Evolutionary conservation across 164 flowering plant genomes (phyloP).

Genomic region (Magnolia officinalis): DNA sequence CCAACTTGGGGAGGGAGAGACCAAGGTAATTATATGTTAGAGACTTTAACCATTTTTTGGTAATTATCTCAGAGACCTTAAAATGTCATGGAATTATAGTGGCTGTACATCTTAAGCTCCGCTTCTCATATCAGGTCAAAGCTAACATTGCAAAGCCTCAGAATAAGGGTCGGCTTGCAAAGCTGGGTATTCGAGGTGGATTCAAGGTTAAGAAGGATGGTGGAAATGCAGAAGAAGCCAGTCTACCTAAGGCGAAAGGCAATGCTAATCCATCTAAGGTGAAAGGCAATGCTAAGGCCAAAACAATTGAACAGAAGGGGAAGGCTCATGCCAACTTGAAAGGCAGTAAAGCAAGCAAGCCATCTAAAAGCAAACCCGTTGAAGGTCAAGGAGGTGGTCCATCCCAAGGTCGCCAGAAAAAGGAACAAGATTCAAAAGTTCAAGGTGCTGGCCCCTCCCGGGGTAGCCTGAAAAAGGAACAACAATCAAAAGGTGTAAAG

Average conservation of each 20-base stretch:
- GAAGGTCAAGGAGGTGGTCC: constrained; percentile 17
- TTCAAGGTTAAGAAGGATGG: constrained; percentile 27
- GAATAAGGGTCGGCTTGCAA: constrained; percentile 32
- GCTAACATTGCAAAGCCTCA: constrained; percentile 41
- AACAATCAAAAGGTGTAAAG: constrained; percentile 16
- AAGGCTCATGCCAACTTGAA: constrained; percentile 18
- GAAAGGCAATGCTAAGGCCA: constrained; percentile 15
- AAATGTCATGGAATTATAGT: background rate
- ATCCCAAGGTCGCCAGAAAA: constrained; percentile 18
- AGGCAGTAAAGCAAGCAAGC: constrained; percentile 16
- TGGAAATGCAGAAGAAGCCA: constrained; percentile 1
- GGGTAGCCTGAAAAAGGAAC: background rate
- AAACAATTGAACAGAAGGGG: constrained; percentile 19
- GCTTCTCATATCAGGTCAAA: constrained; percentile 27
- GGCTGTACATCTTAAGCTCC: background rate
- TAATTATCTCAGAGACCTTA: background rate
- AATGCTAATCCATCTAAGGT: constrained; percentile 17
- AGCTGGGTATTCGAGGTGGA: constrained; percentile 33
- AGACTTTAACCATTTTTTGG: background rate
- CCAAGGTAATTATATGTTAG: constrained; percentile 22
- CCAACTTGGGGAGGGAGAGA: constrained; percentile 29
- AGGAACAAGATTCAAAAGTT: constrained; percentile 3
- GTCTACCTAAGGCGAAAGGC: too few species aligned
- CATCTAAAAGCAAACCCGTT: constrained; percentile 14
- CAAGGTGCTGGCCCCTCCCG: background rate